Percentiles rank a stretch among this genome's conserved stretches.
These are phyloP conservation scores for Tephrocybe sp. DNA, from an alignment of 768 basidiomycete genomes.

Conservation along the genomic window DNA sequence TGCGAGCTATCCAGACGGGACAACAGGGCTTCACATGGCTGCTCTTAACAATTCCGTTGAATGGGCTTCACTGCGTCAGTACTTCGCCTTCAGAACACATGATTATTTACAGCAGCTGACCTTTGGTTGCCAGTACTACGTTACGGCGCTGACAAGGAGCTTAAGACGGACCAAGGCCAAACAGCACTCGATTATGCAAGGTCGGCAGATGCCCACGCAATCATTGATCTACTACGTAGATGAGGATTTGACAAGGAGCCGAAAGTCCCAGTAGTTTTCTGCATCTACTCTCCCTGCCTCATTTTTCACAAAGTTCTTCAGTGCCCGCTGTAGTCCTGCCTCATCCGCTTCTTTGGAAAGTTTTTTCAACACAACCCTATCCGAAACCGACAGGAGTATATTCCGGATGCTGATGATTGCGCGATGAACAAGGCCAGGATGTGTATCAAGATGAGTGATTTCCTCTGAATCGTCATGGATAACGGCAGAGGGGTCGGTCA, in stretches of 20 bases:
- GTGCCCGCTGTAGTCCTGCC: conserved; percentile 49
- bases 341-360: conserved; percentile 52
- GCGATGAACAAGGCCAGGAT: conserved; percentile 72
- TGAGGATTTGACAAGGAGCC: neutral
- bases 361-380: conserved; percentile 33
- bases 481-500: conserved; percentile 57
- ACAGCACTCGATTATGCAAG: conserved; percentile 8
- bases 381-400: conserved; percentile 46
- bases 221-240: conserved; percentile 2
- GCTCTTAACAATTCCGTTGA: conserved; percentile 8
- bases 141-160: conserved; percentile 9
- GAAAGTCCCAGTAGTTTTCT: no score
- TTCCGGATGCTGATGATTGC: conserved; percentile 75
- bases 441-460: conserved; percentile 30
- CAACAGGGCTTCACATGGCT: conserved; percentile 14
- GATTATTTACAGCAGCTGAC: neutral
- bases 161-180: conserved; percentile 1
- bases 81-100: neutral
- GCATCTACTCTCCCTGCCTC: conserved; percentile 29
- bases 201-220: neutral
- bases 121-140: neutral
- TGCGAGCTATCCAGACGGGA: conserved; percentile 12
- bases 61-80: conserved; percentile 13
- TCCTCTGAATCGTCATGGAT: conserved; percentile 29
- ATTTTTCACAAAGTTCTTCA: conserved; percentile 49